These are phyloP conservation scores for Diutina ranongensis DNA, from an alignment of 1,139 yeast species.

Conservation along the genomic window DNA sequence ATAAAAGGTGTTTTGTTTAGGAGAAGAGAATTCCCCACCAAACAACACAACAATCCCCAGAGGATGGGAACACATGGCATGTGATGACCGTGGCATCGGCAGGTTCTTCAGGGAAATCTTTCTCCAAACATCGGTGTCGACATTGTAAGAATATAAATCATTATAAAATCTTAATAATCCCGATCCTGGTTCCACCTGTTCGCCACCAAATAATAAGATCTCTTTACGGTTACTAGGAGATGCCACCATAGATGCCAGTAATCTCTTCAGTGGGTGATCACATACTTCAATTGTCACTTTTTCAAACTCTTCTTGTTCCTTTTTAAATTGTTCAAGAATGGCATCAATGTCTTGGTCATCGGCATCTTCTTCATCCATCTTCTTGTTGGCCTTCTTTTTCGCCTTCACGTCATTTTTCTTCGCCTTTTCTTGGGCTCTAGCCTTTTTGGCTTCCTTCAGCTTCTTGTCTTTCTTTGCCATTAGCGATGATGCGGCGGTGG, in stretches of 20 bases:
- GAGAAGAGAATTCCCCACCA: constrained; percentile 96
- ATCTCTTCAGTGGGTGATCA: constrained; percentile 51
- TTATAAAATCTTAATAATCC: constrained; percentile 60
- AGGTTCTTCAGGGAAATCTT: constrained; percentile 68
- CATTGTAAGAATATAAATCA: constrained; percentile 62
- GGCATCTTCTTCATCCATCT: constrained; percentile 65
- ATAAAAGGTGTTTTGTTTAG: constrained; percentile 90
- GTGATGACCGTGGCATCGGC: constrained; percentile 90
- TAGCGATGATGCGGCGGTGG: background rate
- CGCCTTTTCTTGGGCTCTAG: constrained; percentile 73
- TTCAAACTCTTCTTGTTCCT: constrained; percentile 69
- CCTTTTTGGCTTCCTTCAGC: constrained; percentile 53
- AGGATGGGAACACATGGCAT: constrained; percentile 90
- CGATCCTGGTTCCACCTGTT: constrained; percentile 36
- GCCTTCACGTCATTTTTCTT: constrained; percentile 69
- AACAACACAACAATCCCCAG: constrained; percentile 75
- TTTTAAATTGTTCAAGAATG: constrained; percentile 64
- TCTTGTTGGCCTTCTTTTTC: constrained; percentile 69
- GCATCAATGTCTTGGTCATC: constrained; percentile 87
- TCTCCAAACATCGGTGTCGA: constrained; percentile 79
- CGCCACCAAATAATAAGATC: constrained; percentile 84
- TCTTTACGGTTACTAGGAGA: constrained; percentile 76
- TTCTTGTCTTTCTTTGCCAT: constrained; percentile 34
- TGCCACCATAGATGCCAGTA: constrained; percentile 66
- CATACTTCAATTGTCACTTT: constrained; percentile 53